Evolutionary conservation across 202 grass and related monocot genomes (phyloP).

Genomic region (Dendrocalamus latiflorus): DNA sequence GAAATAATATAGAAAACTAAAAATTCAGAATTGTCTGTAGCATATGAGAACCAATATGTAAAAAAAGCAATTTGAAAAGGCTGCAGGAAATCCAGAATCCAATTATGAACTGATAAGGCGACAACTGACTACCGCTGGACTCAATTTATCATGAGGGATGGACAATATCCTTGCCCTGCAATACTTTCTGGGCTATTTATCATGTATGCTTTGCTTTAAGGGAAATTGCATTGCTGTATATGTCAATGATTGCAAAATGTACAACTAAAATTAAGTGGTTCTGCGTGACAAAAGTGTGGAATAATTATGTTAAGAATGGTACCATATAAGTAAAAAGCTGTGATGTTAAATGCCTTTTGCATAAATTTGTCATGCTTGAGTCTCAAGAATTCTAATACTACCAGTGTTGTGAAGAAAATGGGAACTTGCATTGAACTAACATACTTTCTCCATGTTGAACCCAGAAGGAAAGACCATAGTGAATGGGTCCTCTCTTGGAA

Average conservation of each 20-base stretch:
- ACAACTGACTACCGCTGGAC: background rate
- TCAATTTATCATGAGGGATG: background rate
- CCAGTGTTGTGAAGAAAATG: background rate
- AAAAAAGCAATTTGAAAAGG: background rate
- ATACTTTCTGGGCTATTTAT: background rate
- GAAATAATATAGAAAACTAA: background rate
- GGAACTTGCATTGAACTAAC: constrained; percentile 19
- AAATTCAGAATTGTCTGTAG: background rate
- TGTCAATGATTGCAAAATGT: background rate
- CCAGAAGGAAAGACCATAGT: constrained; percentile 76
- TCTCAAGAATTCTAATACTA: constrained; percentile 12
- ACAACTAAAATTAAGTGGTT: background rate
- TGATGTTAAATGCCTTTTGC: background rate
- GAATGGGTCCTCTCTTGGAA: constrained; percentile 84
- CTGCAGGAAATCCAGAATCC: background rate
- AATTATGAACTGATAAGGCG: background rate
- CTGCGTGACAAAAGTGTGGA: background rate
- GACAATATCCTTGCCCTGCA: background rate
- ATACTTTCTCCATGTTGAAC: constrained; percentile 70
- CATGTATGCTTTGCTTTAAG: background rate
- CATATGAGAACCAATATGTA: constrained; percentile 6
- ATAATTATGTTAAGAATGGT: background rate
- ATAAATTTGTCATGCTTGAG: background rate
- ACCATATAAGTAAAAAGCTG: background rate
- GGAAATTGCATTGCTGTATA: background rate